A percentile compares a stretch with the other conserved stretches of the same genome.
phyloP scores from a whole-genome alignment of 2,329 filamentous ascomycete genomes.

The Aureobasidium sp. region DNA sequence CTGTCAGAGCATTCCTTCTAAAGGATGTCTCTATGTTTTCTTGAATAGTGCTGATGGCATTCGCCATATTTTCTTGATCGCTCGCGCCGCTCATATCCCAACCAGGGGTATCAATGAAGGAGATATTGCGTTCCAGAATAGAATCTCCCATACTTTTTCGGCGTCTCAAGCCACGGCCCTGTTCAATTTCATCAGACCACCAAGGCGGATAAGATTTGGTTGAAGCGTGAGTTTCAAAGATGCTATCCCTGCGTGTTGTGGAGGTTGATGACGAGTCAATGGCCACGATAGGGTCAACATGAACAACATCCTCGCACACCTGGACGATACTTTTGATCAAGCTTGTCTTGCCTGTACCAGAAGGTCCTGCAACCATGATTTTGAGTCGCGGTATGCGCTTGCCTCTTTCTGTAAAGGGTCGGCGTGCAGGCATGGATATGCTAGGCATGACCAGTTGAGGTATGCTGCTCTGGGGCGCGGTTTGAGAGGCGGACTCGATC shows the following conservation, averaged over 20 bases:
- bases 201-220: slow-evolving; percentile 67
- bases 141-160: slow-evolving; percentile 66
- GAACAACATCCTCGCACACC: slow-evolving; percentile 82
- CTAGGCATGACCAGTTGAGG: slow-evolving; percentile 98
- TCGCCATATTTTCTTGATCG: slow-evolving; percentile 51
- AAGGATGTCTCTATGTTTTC: slow-evolving; percentile 64
- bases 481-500: slow-evolving; percentile 19
- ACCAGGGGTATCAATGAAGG: slow-evolving; percentile 80
- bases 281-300: slow-evolving; percentile 57
- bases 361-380: slow-evolving; percentile 73
- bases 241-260: slow-evolving; percentile 12
- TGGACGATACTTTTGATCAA: slow-evolving; percentile 84
- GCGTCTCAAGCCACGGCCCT: slow-evolving; percentile 50
- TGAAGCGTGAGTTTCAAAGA: slow-evolving; percentile 38
- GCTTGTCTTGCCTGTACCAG: slow-evolving; percentile 79
- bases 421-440: slow-evolving; percentile 77
- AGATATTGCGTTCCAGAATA: slow-evolving; percentile 83
- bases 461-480: slow-evolving; percentile 26
- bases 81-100: slow-evolving; percentile 40
- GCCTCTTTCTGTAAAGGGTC: slow-evolving; percentile 83
- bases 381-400: slow-evolving; percentile 80
- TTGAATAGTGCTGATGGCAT: slow-evolving; percentile 14
- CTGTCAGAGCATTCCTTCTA: slow-evolving; percentile 52
- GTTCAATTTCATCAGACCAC: slow-evolving; percentile 69
- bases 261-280: slow-evolving; percentile 5